Base-by-base conservation (phyloP, 2,329 filamentous ascomycete genomes). In the Emericellopsis atlantica region DNA sequence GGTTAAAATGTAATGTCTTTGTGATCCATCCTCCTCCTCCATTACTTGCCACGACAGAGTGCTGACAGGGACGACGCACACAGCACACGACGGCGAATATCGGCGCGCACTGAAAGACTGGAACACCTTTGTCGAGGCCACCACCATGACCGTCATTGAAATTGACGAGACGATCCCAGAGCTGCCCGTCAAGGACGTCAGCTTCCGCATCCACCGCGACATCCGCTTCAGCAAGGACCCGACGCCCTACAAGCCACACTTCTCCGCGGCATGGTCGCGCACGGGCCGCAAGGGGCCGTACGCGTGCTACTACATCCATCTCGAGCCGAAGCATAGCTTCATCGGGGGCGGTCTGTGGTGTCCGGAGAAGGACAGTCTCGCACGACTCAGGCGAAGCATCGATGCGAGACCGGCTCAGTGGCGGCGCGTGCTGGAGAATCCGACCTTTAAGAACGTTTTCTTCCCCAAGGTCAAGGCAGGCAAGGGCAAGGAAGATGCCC, bases 231-330 rank as follows among this genome's bases (percentile, higher is more conserved):
- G 74, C 52, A 83, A 85, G 49, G 81, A 94, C 53, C 83, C 76
- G 16, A 92, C 86, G 3, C 88, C 89, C 0, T 95, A 94, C 67
- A 94, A 93, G 79, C 75, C 85, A 41, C 77, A 89, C 61, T 94
- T 89, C 60, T 84, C 83, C 9, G 87, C 83, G 32, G 84, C 85
- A 21, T 94, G 85, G 77, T 92, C 84, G 43, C 79, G 88, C 16
- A 93, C 87, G 0, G 88, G 88, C 16, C 75, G 84, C 41, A 94
- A 95, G 60, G 86, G 86, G 0, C 81, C 84, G 9, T 93, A 92
- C 59, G 88, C 88, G 6, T 81, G 79, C 54, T 95, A 95, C 63
- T 95, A 94, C 61, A 64, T 95, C 16, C 87, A 94, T 57, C 72
- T 85, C 47, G 76, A 90, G 55, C 86, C 88, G 10, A 68, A 67